Percentiles rank a stretch among this genome's conserved stretches.
Conservation (phyloP, 2,329 filamentous ascomycete species). For the Phaeoacremonium minimum region DNA sequence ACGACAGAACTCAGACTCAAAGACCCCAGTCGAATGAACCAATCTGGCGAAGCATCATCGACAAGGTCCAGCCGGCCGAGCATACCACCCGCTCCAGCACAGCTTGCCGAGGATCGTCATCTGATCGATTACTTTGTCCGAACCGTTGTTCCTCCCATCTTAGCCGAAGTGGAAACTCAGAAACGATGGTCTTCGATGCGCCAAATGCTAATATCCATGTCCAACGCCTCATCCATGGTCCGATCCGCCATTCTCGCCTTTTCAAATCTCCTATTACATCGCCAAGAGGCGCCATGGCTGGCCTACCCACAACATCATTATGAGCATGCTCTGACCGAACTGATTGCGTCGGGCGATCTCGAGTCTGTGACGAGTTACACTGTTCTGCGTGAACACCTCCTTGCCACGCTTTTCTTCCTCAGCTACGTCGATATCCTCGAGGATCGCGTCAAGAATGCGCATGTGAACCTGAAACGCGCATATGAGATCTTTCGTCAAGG, state of each 20-base stretch:
- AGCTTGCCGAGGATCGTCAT: conserved; percentile 26
- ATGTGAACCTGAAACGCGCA: conserved; percentile 43
- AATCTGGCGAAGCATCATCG: no score
- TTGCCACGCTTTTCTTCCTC: conserved; percentile 48
- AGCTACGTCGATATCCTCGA: conserved; percentile 48
- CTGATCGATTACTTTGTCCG: conserved; percentile 44
- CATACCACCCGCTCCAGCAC: no score
- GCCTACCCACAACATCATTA: conserved; percentile 31
- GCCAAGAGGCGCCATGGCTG: conserved; percentile 23
- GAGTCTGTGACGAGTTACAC: conserved; percentile 20
- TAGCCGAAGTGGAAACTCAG: conserved; percentile 47
- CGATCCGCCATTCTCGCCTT: conserved; percentile 45
- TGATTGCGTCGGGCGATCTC: conserved; percentile 14
- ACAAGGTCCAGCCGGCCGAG: no score
- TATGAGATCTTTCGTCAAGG: conserved; percentile 41
- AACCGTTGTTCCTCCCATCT: conserved; percentile 45
- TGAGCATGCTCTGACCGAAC: conserved; percentile 26
- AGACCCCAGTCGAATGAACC: no score
- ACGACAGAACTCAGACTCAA: no score
- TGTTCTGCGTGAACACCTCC: conserved; percentile 31
- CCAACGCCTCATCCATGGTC: conserved; percentile 40
- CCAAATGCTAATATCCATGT: conserved; percentile 42
- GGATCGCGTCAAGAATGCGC: conserved; percentile 36
- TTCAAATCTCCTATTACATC: conserved; percentile 37
- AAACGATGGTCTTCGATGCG: conserved; percentile 46